Evolutionary conservation across 2,329 filamentous ascomycete genomes (phyloP).

Genomic region (Diaporthe batatas): DNA sequence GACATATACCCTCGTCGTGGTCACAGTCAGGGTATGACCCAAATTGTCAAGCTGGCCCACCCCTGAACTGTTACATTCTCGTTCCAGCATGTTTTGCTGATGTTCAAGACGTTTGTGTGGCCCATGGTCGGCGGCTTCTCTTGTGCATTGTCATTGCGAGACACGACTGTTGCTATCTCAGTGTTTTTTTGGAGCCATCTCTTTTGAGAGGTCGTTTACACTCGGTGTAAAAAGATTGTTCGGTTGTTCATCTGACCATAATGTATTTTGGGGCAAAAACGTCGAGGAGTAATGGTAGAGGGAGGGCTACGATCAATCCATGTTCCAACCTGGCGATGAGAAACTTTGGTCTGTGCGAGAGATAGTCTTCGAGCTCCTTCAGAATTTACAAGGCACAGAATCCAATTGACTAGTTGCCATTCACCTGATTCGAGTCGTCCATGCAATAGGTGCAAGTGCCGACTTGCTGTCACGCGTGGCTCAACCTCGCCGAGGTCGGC

Average conservation of each 20-base stretch:
- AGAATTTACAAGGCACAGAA: slow-evolving; percentile 4
- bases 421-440: not conserved
- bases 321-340: slow-evolving; percentile 8
- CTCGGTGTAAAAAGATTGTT: slow-evolving; percentile 33
- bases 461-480: not conserved
- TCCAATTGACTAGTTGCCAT: not conserved
- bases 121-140: slow-evolving; percentile 29
- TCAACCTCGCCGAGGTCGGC: slow-evolving; percentile 37
- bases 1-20: slow-evolving; percentile 46
- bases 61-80: not conserved
- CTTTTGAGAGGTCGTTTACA: slow-evolving; percentile 35
- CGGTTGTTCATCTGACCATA: slow-evolving; percentile 32
- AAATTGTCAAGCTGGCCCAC: slow-evolving; percentile 27
- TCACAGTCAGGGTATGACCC: slow-evolving; percentile 25
- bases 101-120: not conserved
- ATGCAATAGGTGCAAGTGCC: not conserved
- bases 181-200: slow-evolving; percentile 41
- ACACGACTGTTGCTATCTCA: slow-evolving; percentile 40
- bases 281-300: slow-evolving; percentile 14
- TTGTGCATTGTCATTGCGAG: slow-evolving; percentile 28
- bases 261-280: slow-evolving; percentile 33
- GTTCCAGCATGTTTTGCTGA: not conserved
- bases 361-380: not conserved
- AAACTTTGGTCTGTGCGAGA: not conserved
- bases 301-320: slow-evolving; percentile 9